A percentile compares a stretch with the other conserved stretches of the same genome.
These are phyloP conservation scores for Tulasnella sp. DNA, from an alignment of 768 basidiomycete genomes.

Conservation along the genomic window DNA sequence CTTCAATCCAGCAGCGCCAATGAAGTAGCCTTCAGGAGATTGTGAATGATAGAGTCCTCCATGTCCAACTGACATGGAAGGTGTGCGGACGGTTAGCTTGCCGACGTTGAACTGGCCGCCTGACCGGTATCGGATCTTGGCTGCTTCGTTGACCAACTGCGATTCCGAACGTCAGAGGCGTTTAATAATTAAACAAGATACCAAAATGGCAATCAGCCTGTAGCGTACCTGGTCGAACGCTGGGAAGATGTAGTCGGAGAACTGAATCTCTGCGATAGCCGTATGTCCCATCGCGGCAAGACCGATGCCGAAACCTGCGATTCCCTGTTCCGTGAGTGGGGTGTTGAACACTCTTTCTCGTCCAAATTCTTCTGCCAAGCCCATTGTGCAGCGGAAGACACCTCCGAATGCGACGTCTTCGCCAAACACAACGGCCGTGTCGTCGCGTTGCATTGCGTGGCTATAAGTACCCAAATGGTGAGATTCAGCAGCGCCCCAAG, in stretches of 20 bases:
- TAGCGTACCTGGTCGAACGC: constrained; percentile 84
- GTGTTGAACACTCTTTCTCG: constrained; percentile 94
- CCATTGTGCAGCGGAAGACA: constrained; percentile 92
- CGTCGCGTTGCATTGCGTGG: constrained; percentile 79
- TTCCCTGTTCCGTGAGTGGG: constrained; percentile 87
- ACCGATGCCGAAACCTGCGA: constrained; percentile 92
- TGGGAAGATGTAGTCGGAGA: constrained; percentile 86
- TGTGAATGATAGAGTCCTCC: constrained; percentile 94
- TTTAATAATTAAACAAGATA: neutral
- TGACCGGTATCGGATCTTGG: constrained; percentile 86
- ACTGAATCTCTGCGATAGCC: constrained; percentile 86
- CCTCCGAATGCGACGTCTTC: constrained; percentile 88
- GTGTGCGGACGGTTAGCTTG: constrained; percentile 34
- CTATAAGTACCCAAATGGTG: constrained; percentile 38
- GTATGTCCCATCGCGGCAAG: constrained; percentile 90
- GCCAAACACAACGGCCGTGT: constrained; percentile 84
- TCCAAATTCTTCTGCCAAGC: constrained; percentile 92
- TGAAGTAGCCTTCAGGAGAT: constrained; percentile 91
- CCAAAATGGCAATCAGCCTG: neutral
- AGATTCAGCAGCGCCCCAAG: neutral
- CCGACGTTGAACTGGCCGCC: constrained; percentile 78
- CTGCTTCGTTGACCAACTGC: constrained; percentile 90
- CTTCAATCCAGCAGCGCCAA: constrained; percentile 86
- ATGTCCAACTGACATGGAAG: constrained; percentile 80
- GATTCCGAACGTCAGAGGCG: neutral